Evolutionary conservation across 2,329 filamentous ascomycete species (phyloP).

Genomic region (Curvularia lunata): DNA sequence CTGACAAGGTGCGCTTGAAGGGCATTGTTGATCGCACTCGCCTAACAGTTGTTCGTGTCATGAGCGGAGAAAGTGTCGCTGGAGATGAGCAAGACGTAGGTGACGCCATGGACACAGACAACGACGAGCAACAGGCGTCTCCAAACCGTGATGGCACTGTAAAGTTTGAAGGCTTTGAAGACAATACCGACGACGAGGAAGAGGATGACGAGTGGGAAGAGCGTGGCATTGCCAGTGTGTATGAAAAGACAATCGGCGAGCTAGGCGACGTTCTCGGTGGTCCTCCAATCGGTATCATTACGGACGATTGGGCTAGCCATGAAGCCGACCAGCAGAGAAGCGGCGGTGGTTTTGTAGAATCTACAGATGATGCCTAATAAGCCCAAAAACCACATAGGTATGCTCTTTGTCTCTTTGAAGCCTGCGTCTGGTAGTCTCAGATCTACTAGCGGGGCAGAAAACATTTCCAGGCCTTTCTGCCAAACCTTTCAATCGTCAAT

Average conservation of each 20-base stretch:
- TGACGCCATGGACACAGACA: constrained; percentile 42
- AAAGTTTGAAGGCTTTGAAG: constrained; percentile 47
- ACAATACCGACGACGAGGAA: constrained; percentile 55
- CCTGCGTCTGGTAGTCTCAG: neutral
- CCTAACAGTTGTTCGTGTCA: constrained; percentile 70
- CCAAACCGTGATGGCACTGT: constrained; percentile 30
- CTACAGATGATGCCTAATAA: constrained; percentile 21
- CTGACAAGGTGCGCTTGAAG: constrained; percentile 87
- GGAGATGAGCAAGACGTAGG: constrained; percentile 39
- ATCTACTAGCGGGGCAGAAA: too few species aligned
- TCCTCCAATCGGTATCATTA: constrained; percentile 55
- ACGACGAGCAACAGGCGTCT: constrained; percentile 33
- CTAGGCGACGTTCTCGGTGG: constrained; percentile 71
- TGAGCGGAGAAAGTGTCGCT: constrained; percentile 61
- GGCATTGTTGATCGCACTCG: constrained; percentile 80
- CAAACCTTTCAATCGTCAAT: neutral
- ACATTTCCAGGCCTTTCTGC: neutral
- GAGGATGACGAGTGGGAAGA: constrained; percentile 48
- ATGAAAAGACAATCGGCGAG: constrained; percentile 78
- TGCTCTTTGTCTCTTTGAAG: neutral
- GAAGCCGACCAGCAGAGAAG: constrained; percentile 17
- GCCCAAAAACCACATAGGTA: neutral
- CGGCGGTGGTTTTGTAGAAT: constrained; percentile 23
- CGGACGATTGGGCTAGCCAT: constrained; percentile 45
- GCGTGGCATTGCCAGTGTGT: constrained; percentile 65